A percentile compares a stretch with the other conserved stretches of the same genome.
Conservation (phyloP, 345 rosid species). For the Iberis pinnata region DNA sequence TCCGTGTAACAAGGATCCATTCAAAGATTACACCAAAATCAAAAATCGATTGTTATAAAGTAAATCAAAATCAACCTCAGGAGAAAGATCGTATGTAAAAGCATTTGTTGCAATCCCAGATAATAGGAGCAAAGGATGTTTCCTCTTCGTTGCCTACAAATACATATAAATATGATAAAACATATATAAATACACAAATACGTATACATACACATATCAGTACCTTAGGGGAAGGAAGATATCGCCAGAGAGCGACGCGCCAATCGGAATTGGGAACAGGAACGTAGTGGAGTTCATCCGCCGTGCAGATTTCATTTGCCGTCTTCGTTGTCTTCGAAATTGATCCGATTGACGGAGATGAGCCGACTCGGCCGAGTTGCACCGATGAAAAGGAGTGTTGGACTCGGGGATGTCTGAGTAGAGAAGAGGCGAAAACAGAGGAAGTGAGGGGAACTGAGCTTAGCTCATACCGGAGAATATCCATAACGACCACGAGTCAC, state of each 20-base stretch:
- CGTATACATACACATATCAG: no score
- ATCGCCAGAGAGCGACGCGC: constrained; percentile 91
- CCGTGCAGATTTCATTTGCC: constrained; percentile 49
- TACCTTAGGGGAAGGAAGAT: constrained; percentile 56
- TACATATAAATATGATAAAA: no score
- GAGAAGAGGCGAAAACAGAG: constrained; percentile 17
- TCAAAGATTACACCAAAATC: not conserved
- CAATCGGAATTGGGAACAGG: constrained; percentile 62
- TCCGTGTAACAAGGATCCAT: constrained; percentile 14
- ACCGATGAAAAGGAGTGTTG: constrained; percentile 2
- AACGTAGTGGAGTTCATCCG: constrained; percentile 89
- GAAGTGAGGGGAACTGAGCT: constrained; percentile 33
- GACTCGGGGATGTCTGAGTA: constrained; percentile 3
- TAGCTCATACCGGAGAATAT: constrained; percentile 34
- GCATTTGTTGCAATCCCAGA: constrained; percentile 80
- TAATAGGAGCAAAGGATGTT: constrained; percentile 67
- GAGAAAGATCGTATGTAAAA: constrained; percentile 67
- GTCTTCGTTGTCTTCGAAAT: constrained; percentile 3
- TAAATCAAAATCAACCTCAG: constrained; percentile 36
- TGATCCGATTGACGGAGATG: constrained; percentile 5
- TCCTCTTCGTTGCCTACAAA: constrained; percentile 46
- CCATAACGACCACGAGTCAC: constrained; percentile 18
- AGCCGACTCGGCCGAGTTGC: constrained; percentile 15
- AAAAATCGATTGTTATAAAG: not conserved
- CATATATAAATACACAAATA: no score